A percentile compares a stretch with the other conserved stretches of the same genome.
phyloP scores from a whole-genome alignment of 1,139 yeast species.

The Yamadazyma epiphylla region DNA sequence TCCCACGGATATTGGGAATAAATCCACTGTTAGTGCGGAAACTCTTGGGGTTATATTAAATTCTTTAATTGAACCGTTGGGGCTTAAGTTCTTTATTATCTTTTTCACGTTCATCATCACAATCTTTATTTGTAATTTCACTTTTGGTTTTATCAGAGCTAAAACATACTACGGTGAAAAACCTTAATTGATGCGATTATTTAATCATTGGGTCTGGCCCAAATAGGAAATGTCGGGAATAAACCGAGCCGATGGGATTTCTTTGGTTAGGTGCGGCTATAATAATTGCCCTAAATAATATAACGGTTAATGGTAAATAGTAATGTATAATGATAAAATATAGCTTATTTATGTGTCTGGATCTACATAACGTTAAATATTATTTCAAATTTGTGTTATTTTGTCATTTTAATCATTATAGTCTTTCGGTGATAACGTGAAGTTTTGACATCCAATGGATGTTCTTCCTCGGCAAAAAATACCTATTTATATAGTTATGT shows the following conservation, averaged over 20 bases:
- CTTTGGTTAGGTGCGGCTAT: no score
- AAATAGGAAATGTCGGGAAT: background rate
- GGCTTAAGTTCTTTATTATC: slow-evolving; percentile 50
- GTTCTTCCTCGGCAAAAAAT: no score
- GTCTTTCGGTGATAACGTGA: no score
- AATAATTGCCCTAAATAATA: no score
- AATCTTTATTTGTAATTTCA: slow-evolving; percentile 36
- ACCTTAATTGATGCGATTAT: slow-evolving; percentile 10
- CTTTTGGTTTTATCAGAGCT: slow-evolving; percentile 45
- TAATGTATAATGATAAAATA: no score
- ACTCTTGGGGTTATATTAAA: slow-evolving; percentile 62
- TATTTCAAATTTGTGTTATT: no score
- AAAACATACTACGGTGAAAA: slow-evolving; percentile 38
- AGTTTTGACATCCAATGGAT: no score
- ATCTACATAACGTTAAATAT: no score
- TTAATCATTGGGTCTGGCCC: background rate
- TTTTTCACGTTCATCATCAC: slow-evolving; percentile 24
- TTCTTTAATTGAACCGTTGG: slow-evolving; percentile 61
- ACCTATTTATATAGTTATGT: no score
- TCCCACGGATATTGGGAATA: slow-evolving; percentile 38
- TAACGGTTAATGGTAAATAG: no score
- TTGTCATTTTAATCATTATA: no score
- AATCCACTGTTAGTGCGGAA: slow-evolving; percentile 56
- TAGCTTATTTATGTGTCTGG: no score
- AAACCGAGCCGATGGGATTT: slow-evolving; percentile 1